Conservation (phyloP, 805 yeast species). For the Candida nemodendra region DNA sequence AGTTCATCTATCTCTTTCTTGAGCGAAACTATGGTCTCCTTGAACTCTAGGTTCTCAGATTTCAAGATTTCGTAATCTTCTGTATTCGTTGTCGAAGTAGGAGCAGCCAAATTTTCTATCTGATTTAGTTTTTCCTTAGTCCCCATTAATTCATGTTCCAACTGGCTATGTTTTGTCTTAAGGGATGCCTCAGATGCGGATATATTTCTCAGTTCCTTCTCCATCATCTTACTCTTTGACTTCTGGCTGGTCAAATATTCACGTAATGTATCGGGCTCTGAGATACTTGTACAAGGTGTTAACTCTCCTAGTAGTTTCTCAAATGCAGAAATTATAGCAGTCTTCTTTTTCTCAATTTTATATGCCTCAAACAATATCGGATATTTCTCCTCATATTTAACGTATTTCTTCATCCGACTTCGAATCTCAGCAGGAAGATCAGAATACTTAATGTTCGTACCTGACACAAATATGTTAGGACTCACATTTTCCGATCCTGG, state of each 20-base stretch:
- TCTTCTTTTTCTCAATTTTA: slow-evolving; percentile 70
- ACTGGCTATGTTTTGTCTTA: slow-evolving; percentile 9
- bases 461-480: slow-evolving; percentile 19
- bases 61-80: slow-evolving; percentile 3
- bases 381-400: slow-evolving; percentile 86
- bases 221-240: slow-evolving; percentile 58
- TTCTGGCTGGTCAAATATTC: slow-evolving; percentile 66
- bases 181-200: slow-evolving; percentile 23
- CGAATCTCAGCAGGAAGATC: slow-evolving; percentile 57
- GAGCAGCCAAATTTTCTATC: slow-evolving; percentile 1
- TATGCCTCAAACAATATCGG: slow-evolving; percentile 84
- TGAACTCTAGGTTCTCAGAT: background rate
- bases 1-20: background rate
- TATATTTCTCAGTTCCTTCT: slow-evolving; percentile 60
- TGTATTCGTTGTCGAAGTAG: background rate
- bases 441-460: slow-evolving; percentile 32
- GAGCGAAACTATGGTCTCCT: background rate
- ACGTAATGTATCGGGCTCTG: slow-evolving; percentile 68
- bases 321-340: slow-evolving; percentile 55
- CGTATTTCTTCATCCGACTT: slow-evolving; percentile 67
- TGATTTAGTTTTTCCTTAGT: slow-evolving; percentile 9
- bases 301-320: slow-evolving; percentile 71
- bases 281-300: slow-evolving; percentile 76
- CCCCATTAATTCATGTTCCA: slow-evolving; percentile 13
- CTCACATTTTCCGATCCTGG: background rate